Evolutionary conservation across 208 protist genomes (phyloP).

Genomic region (Angomonas deanei): DNA sequence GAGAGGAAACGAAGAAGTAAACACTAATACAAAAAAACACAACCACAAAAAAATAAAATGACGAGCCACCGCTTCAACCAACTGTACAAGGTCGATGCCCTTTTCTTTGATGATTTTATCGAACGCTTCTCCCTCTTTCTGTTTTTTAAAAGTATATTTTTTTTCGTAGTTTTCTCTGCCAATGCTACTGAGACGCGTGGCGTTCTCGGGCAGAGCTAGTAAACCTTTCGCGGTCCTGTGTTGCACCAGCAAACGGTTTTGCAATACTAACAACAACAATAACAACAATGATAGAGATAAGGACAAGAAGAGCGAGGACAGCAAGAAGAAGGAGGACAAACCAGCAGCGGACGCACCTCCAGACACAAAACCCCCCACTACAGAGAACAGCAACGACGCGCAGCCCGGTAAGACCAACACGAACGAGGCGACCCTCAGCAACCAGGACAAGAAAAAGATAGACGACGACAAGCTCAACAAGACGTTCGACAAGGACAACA

Average conservation of each 20-base stretch:
- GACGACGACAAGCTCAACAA: conserved; percentile 4
- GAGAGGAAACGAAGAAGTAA: neutral
- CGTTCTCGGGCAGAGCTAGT: neutral
- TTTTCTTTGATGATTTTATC: neutral
- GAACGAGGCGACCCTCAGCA: neutral
- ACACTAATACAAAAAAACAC: conserved; percentile 1
- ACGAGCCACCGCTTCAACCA: neutral
- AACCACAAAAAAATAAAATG: neutral
- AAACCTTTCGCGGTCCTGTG: neutral
- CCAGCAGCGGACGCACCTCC: neutral
- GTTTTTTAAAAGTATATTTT: conserved; percentile 7
- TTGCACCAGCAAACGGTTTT: neutral
- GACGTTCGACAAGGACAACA: conserved; percentile 16
- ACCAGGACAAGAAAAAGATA: neutral
- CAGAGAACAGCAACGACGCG: neutral
- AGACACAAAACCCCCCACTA: neutral
- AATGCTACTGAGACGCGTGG: neutral
- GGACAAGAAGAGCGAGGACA: neutral
- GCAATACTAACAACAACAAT: conserved; percentile 5
- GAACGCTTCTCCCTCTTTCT: conserved; percentile 1
- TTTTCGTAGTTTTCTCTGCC: conserved; percentile 18
- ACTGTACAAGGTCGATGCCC: neutral
- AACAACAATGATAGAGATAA: conserved; percentile 1
- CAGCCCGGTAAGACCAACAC: conserved; percentile 7
- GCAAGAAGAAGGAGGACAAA: neutral